phyloP scores from a whole-genome alignment of 2,329 filamentous ascomycete species.

The Fusarium drepaniforme region DNA sequence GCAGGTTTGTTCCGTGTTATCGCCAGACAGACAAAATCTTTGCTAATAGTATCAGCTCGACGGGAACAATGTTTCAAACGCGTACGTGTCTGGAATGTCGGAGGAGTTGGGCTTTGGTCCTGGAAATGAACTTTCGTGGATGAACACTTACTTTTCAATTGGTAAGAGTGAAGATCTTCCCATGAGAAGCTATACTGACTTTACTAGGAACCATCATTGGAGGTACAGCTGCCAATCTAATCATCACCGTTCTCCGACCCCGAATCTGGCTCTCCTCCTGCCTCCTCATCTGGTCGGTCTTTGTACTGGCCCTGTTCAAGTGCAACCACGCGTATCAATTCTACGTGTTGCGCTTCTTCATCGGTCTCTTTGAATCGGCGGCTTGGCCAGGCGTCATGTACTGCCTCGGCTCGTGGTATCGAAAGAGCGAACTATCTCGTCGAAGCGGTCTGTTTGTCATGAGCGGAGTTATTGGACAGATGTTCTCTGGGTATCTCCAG shows the following conservation, averaged over 20 bases:
- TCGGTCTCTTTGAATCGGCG: constrained; percentile 67
- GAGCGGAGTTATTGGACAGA: constrained; percentile 62
- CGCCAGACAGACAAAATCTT: neutral
- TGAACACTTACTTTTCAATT: constrained; percentile 61
- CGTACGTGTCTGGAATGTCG: constrained; percentile 61
- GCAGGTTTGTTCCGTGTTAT: constrained; percentile 23
- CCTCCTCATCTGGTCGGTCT: constrained; percentile 52
- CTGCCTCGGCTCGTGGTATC: constrained; percentile 70
- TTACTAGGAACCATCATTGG: constrained; percentile 54
- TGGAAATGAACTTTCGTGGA: constrained; percentile 57
- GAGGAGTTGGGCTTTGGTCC: constrained; percentile 58
- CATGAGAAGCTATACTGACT: neutral
- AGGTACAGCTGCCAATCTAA: constrained; percentile 56
- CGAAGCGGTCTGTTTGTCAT: constrained; percentile 69
- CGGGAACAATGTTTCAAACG: constrained; percentile 60
- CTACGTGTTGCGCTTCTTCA: constrained; percentile 64
- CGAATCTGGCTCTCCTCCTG: constrained; percentile 56
- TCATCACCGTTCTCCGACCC: constrained; percentile 58
- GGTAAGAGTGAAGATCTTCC: constrained; percentile 38
- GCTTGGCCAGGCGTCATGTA: constrained; percentile 68
- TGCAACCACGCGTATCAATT: constrained; percentile 52
- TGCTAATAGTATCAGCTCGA: constrained; percentile 50
- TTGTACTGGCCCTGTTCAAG: constrained; percentile 55
- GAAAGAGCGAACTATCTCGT: constrained; percentile 67
- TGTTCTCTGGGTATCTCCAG: constrained; percentile 53